Base-by-base conservation (phyloP, 2,329 filamentous ascomycete genomes). In the Fusarium concolor region DNA sequence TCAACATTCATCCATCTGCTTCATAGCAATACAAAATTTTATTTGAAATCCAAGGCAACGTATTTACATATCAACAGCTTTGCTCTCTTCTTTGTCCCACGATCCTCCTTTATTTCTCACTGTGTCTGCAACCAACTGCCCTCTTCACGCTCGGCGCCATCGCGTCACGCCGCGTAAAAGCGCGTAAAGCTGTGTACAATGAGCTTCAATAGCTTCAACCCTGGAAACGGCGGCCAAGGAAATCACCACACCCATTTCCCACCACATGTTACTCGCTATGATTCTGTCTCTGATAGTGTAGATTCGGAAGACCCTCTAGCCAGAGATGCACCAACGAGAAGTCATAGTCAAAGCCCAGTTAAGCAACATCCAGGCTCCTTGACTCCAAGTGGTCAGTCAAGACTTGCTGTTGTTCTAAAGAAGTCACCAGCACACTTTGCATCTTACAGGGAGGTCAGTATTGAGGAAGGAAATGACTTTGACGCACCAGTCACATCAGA, bases 231-330 rank as follows among this genome's bases (percentile, higher is more conserved):
- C 10, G 14, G 20, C n/a, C 54, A 53, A 18, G 63, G 18, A 22
- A 41, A 15, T 7, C 55, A 53, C 4, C 31, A 47, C 2, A 8
- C 42, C 12, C 37, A 46, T 12, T 33, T 59, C 12, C 51, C 51
- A 3, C n/a, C 51, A 3, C 54, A 62, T 6, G 26, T 62, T 10
- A 44, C 14, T 22, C 47, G 49, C n/a, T 47, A 33, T 17, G 51
- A 29, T 22, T 66, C 56, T 6, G 22, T 50, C 5, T 29, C 57
- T 3, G 62, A 57, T 6, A 72, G 65, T 31, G 33, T 62, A 8
- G 68, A 68, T n/a, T 68, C 59, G 2, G 71, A 71, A 15, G 74
- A 74, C 15, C 69, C 72, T 20, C 39, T 75, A 15, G 54, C 60
- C 10, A 42, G 51, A 12, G 42, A 62, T 41, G 53, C 43, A 10